Evolutionary conservation across 495 filamentous ascomycete genomes (phyloP), one percentile per base, ranked within the genome.

Genomic region (Daldinia childiae): DNA sequence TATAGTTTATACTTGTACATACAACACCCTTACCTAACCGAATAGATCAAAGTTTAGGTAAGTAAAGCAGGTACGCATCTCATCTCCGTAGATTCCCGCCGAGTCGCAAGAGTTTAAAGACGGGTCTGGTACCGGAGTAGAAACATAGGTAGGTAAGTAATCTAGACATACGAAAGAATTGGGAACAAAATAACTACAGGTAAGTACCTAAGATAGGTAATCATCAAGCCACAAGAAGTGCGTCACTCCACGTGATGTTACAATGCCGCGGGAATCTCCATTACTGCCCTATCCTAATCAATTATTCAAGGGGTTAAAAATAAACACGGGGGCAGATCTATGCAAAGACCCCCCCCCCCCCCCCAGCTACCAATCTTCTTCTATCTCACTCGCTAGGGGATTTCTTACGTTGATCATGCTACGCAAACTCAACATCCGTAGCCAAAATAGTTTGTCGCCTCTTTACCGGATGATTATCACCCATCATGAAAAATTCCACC

Each of bases 271-370:
- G 71, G 71, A 69, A 73, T 73, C 71, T 69, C 71, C 65, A 66
- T 68, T 55, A 43, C 50, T 36, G 41, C 39, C 57, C n/a, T 39
- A 62, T 34, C 27, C 15, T n/a, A 36, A 21, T 62, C 60, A 73
- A 68, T 73, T 21, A 62, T 39, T 60, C 62, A n/a, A 14, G 38
- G 38, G 17, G 34, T 63, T 73, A 73, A 63, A 73, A 73, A 73
- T 73, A 73, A 73, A 69, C 61, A 69, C 66, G 62, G 66, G 58
- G 70, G 66, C 56, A 66, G 62, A 73, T 73, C 71, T 73, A 58
- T 64, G 60, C 60, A 27, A 66, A 66, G 52, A 39, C 19, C 66
- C 62, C 62, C 62, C 66, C 62, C 45, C 32, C 19, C 66, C 62
- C 62, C 62, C 66, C 62, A 66, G 66, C 43, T 59, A 58, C 68